Evolutionary conservation across 352 stramenopile genomes (phyloP).

Genomic region (Phytophthora hybrid): DNA sequence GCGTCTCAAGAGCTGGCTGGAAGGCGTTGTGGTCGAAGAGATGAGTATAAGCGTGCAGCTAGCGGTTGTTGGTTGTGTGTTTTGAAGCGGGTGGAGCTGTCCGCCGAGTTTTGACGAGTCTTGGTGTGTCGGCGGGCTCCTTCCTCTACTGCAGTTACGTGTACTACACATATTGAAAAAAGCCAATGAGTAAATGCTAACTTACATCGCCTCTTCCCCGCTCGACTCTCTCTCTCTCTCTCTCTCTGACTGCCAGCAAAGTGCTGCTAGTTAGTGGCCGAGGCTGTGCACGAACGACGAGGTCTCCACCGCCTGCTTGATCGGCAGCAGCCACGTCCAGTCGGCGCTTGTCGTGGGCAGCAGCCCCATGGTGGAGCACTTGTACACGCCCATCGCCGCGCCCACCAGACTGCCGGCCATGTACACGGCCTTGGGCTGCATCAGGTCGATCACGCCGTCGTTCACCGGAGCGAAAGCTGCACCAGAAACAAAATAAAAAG

Average conservation of each 20-base stretch:
- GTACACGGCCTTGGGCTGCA: conserved; percentile 92
- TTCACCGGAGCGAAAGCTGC: conserved; percentile 82
- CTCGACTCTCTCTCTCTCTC: too few relatives aligned
- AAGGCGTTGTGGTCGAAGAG: conserved; percentile 14
- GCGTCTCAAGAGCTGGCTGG: conserved; percentile 11
- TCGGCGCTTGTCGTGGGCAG: conserved; percentile 92
- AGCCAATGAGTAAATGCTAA: conserved; percentile 42
- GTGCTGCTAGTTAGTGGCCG: conserved; percentile 31
- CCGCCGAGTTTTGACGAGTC: conserved; percentile 39
- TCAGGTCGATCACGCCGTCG: conserved; percentile 82
- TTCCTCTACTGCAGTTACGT: conserved; percentile 42
- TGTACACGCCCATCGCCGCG: conserved; percentile 92
- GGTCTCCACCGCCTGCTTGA: conserved; percentile 82
- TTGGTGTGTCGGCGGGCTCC: conserved; percentile 24
- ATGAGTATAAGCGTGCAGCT: conserved; percentile 42
- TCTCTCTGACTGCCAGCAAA: background rate
- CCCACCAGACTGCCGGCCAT: conserved; percentile 88
- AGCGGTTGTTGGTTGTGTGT: conserved; percentile 18
- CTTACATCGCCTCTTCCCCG: conserved; percentile 21
- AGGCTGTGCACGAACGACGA: conserved; percentile 72
- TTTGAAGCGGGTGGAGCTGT: conserved; percentile 16
- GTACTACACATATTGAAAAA: conserved; percentile 46
- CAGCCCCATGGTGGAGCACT: conserved; percentile 93
- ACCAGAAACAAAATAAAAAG: too few relatives aligned
- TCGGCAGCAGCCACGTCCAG: conserved; percentile 92